Evolutionary conservation across 768 basidiomycete genomes (phyloP).

Genomic region (Tulasnella calospora): DNA sequence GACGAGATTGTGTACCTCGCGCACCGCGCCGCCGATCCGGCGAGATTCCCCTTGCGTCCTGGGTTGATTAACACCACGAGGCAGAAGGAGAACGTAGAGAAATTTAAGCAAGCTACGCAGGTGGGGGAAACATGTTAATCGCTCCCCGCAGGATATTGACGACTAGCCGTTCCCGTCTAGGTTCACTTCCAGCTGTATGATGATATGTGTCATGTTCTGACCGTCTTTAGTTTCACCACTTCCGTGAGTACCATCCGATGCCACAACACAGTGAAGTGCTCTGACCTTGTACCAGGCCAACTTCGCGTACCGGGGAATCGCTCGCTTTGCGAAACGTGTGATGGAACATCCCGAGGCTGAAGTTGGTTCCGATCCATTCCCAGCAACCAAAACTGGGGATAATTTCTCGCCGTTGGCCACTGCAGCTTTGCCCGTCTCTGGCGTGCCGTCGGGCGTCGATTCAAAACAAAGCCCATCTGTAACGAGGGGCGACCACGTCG

Average conservation of each 20-base stretch:
- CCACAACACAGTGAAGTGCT: not conserved
- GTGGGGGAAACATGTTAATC: conserved; percentile 3
- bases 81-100: conserved; percentile 16
- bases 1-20: conserved; percentile 90
- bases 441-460: conserved; percentile 11
- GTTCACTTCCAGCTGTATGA: conserved; percentile 94
- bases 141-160: conserved; percentile 37
- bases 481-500: conserved; percentile 7
- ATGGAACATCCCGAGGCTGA: conserved; percentile 12
- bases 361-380: conserved; percentile 16
- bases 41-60: conserved; percentile 51
- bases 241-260: conserved; percentile 31
- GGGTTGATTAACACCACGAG: conserved; percentile 9
- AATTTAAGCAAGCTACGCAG: conserved; percentile 47
- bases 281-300: conserved; percentile 17
- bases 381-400: not conserved
- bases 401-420: not conserved
- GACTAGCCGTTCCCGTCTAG: conserved; percentile 32
- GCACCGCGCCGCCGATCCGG: conserved; percentile 85
- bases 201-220: conserved; percentile 68
- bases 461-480: not conserved
- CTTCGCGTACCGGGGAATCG: conserved; percentile 17
- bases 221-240: conserved; percentile 63
- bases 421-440: conserved; percentile 1
- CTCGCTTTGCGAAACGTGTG: conserved; percentile 23